Evolutionary conservation across 306 rosid species (phyloP).

Genomic region (Inga oerstediana): DNA sequence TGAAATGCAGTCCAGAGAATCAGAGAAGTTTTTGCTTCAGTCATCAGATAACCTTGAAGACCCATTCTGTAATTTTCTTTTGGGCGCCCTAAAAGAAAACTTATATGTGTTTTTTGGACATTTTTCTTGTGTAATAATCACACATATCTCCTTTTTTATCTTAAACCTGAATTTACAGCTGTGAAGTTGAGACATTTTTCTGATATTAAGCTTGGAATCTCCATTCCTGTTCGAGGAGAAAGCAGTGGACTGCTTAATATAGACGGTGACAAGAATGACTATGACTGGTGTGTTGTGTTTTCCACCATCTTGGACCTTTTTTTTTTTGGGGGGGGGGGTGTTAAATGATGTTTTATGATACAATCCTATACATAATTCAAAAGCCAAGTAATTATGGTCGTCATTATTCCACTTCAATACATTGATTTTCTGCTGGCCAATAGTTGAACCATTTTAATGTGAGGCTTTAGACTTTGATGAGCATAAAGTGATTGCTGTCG

Average conservation of each 20-base stretch:
- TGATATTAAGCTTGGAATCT: constrained; percentile 69
- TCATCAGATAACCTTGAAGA: constrained; percentile 71
- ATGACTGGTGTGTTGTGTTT: constrained; percentile 66
- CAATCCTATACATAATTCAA: neutral
- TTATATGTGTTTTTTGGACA: neutral
- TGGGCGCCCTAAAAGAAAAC: constrained; percentile 24
- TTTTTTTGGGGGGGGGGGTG: neutral
- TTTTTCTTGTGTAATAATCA: constrained; percentile 34
- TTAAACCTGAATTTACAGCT: constrained; percentile 53
- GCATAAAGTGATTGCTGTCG: constrained; percentile 1
- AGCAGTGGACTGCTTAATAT: constrained; percentile 66
- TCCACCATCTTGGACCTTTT: constrained; percentile 12
- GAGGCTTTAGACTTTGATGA: constrained; percentile 12
- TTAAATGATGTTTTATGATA: neutral
- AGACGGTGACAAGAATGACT: constrained; percentile 79
- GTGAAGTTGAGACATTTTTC: constrained; percentile 68
- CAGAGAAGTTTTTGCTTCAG: constrained; percentile 72
- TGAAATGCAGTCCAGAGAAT: constrained; percentile 75
- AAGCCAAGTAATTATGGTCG: constrained; percentile 8
- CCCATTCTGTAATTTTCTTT: constrained; percentile 62
- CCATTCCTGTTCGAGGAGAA: constrained; percentile 74
- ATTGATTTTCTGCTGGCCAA: neutral
- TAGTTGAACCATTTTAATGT: constrained; percentile 11
- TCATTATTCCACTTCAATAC: neutral
- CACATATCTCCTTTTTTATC: constrained; percentile 26